Evolutionary conservation across 352 stramenopile genomes (phyloP), one percentile per base, ranked within the genome.

Genomic region (Globisporangium cystogenes): DNA sequence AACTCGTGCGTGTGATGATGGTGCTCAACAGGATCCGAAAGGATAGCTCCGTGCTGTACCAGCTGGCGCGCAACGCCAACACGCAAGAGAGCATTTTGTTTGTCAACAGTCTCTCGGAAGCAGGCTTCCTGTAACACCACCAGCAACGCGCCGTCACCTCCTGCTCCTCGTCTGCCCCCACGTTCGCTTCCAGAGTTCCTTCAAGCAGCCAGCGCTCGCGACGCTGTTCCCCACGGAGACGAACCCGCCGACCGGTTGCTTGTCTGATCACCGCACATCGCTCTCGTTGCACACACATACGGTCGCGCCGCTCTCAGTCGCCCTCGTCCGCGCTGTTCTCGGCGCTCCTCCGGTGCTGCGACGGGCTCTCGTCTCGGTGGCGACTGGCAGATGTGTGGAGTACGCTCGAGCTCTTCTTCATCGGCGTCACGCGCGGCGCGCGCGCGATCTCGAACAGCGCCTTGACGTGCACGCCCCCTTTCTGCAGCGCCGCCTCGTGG

Each of bases 11-110:
- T 37, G 41, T 54, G n/a, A 40, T 29, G 29, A 48, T 67, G n/a
- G 7, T 14, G 3, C 21, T 1, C 26, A 26, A 24, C 59, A 94
- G 84, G 23, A 86, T 95, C 41, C 76, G 82, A 26, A 93, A 95
- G 66, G 74, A 92, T 51, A 89, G 76, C 60, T 76, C 76, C 4
- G 85, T 93, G 62, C 54, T 95, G 29, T 92, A 91, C 65, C 83
- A 90, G 53, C 60, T 92, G 24, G 82, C 85, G 21, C 84, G 82
- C 43, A 90, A 93, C 36, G 85, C 85, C 47, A 95, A 95, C 56
- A 91, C 78, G 21, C 81, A 95, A 55, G 85, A 95, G 60, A 92
- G 82, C 45, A 90, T 93, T 62, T 60, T 92, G 65, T 93, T 93
- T 64, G 85, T 95, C 41, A 95, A 95, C 56, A 93, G 81, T 64